Percentiles rank a stretch among this genome's conserved stretches.
Conservation (phyloP, 345 rosid genomes). For the Microthlaspi erraticum region DNA sequence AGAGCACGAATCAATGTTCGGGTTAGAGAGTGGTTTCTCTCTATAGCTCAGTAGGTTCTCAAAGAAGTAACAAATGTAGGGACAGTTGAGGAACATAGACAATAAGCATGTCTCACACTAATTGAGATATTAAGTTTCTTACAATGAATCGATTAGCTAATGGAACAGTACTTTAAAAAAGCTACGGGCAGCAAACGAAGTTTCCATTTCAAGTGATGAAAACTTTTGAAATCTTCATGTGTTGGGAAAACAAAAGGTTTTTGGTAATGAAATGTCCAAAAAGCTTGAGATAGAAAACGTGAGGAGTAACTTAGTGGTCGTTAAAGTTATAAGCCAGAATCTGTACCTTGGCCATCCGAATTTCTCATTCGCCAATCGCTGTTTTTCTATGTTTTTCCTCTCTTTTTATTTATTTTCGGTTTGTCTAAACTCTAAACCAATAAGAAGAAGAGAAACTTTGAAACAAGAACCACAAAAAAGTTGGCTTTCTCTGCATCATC, state of each 20-base stretch:
- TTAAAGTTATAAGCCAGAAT: conserved; percentile 39
- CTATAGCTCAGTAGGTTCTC: conserved; percentile 24
- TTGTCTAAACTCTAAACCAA: conserved; percentile 32
- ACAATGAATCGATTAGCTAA: background rate
- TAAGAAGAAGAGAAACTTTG: conserved; percentile 37
- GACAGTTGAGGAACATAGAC: conserved; percentile 34
- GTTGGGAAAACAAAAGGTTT: conserved; percentile 21
- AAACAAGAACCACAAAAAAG: conserved; percentile 38
- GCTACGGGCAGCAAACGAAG: conserved; percentile 42
- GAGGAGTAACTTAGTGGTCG: conserved; percentile 28
- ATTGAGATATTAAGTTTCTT: conserved; percentile 9
- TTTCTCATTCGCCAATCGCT: conserved; percentile 33
- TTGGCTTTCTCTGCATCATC: conserved; percentile 39
- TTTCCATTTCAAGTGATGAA: conserved; percentile 41
- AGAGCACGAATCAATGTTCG: conserved; percentile 35
- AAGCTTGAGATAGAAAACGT: conserved; percentile 24
- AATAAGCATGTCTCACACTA: conserved; percentile 38
- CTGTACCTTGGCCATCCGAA: conserved; percentile 42
- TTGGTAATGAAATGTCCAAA: conserved; percentile 33
- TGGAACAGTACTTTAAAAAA: conserved; percentile 37
- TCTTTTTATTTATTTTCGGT: conserved; percentile 10
- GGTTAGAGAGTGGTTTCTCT: conserved; percentile 7
- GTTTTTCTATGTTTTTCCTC: background rate
- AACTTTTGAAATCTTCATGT: conserved; percentile 38
- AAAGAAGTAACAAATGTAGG: conserved; percentile 41